phyloP scores from a whole-genome alignment of 2,329 filamentous ascomycete species.

The Aureobasidium sp. region DNA sequence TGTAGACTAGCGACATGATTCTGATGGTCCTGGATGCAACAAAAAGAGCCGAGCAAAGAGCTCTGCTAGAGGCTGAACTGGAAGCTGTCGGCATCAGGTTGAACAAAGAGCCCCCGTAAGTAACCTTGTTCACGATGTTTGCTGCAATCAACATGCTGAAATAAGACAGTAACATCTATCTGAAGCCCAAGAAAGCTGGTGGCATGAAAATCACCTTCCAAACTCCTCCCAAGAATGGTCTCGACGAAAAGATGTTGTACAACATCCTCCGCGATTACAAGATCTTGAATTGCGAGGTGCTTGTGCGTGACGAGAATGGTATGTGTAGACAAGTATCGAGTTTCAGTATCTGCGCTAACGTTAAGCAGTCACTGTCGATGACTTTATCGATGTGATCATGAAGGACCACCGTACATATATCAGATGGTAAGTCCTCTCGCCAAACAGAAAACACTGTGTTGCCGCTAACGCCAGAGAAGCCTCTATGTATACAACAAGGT shows the following conservation, averaged over 20 bases:
- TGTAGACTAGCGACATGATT: conserved; percentile 81
- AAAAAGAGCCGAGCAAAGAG: conserved; percentile 88
- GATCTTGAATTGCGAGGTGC: conserved; percentile 93
- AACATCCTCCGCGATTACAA: conserved; percentile 99
- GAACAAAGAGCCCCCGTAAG: conserved; percentile 83
- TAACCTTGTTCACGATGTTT: not conserved
- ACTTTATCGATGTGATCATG: conserved; percentile 99
- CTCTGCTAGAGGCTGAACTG: conserved; percentile 81
- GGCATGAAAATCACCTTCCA: conserved; percentile 99
- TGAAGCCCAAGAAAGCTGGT: conserved; percentile 91
- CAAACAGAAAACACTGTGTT: not conserved
- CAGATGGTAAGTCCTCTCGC: conserved; percentile 45
- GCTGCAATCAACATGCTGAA: not conserved
- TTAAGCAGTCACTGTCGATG: conserved; percentile 73
- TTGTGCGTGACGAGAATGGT: conserved; percentile 86
- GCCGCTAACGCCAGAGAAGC: conserved; percentile 38
- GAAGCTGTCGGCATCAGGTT: conserved; percentile 92
- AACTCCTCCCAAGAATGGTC: conserved; percentile 66
- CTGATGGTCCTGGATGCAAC: conserved; percentile 96
- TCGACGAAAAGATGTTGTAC: conserved; percentile 97
- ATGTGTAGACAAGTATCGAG: conserved; percentile 14
- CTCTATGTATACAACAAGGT: conserved; percentile 99
- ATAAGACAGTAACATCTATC: conserved; percentile 74
- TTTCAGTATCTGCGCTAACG: conserved; percentile 14
- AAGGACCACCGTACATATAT: conserved; percentile 98